Percentiles rank a stretch among this genome's conserved stretches.
These are phyloP conservation scores for Clavispora fructus DNA, from an alignment of 805 yeast genomes.

Conservation along the genomic window DNA sequence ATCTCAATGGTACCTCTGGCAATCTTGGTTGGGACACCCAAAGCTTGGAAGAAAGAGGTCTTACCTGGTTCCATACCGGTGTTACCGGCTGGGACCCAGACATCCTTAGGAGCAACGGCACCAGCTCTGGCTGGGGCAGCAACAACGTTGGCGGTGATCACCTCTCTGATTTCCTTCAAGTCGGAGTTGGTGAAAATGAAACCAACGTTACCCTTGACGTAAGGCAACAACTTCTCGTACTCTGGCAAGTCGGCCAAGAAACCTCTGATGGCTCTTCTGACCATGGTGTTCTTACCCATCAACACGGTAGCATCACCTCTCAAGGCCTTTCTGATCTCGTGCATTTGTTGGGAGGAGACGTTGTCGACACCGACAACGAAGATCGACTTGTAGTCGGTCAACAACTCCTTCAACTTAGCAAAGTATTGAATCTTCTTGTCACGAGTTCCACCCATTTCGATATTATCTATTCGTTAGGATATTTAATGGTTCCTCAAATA, in stretches of 20 bases:
- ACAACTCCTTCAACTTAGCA: slow-evolving; percentile 87
- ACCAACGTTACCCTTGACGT: slow-evolving; percentile 97
- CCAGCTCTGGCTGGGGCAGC: slow-evolving; percentile 99
- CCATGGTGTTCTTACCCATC: slow-evolving; percentile 99
- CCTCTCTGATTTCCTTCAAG: slow-evolving; percentile 88
- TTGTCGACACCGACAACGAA: slow-evolving; percentile 99
- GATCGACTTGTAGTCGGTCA: slow-evolving; percentile 96
- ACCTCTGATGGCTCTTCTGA: slow-evolving; percentile 98
- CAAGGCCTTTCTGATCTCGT: slow-evolving; percentile 95
- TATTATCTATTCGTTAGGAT: slow-evolving; percentile 62
- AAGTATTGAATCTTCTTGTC: slow-evolving; percentile 96
- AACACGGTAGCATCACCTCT: slow-evolving; percentile 93
- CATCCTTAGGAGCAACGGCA: slow-evolving; percentile 98
- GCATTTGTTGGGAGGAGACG: slow-evolving; percentile 99
- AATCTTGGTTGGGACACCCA: slow-evolving; percentile 99
- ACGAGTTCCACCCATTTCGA: slow-evolving; percentile 99
- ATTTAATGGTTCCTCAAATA: slow-evolving; percentile 63
- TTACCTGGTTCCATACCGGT: slow-evolving; percentile 99
- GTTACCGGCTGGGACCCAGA: slow-evolving; percentile 98
- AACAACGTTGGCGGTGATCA: slow-evolving; percentile 84
- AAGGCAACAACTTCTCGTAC: slow-evolving; percentile 90
- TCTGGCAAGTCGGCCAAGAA: slow-evolving; percentile 93
- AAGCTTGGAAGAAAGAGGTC: slow-evolving; percentile 99
- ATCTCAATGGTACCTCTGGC: slow-evolving; percentile 99
- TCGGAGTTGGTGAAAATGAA: slow-evolving; percentile 98